Percentiles rank a stretch among this genome's conserved stretches.
phyloP scores from a whole-genome alignment of 768 basidiomycete species.

The Chlorophyllum brunneum region DNA sequence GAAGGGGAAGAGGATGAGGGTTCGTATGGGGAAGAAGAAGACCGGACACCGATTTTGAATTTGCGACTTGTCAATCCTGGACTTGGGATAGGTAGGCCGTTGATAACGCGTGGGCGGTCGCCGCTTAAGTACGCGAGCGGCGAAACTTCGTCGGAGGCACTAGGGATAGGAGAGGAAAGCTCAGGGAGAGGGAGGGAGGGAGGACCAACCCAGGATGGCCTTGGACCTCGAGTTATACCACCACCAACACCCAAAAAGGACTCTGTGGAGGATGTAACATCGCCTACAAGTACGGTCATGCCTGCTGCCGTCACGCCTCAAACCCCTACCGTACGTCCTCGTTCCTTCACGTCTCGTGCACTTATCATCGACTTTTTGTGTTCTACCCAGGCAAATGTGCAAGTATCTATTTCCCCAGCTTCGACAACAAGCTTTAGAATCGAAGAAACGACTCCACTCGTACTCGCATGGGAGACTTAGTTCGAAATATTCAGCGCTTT shows the following conservation, averaged over 20 bases:
- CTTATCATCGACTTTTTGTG: not conserved
- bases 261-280: not conserved
- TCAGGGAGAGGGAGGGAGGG: not conserved
- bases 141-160: not conserved
- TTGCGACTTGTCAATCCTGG: conserved; percentile 23
- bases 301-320: not conserved
- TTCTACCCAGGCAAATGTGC: not conserved
- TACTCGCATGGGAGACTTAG: conserved; percentile 15
- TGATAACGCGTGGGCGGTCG: conserved; percentile 9
- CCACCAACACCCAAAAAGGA: no score
- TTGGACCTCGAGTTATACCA: no score
- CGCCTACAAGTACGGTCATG: not conserved
- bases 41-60: conserved; percentile 19
- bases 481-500: no score
- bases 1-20: not conserved
- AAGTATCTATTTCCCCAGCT: conserved; percentile 3
- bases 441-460: conserved; percentile 21
- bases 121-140: not conserved
- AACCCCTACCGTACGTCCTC: not conserved
- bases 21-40: not conserved
- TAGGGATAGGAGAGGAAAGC: not conserved
- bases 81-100: conserved; percentile 8
- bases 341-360: not conserved
- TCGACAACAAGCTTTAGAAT: conserved; percentile 16
- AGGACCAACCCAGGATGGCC: no score